A percentile compares a stretch with the other conserved stretches of the same genome.
Conservation (phyloP, 108 stramenopile species). For the Cyclostephanos tholiformis region DNA sequence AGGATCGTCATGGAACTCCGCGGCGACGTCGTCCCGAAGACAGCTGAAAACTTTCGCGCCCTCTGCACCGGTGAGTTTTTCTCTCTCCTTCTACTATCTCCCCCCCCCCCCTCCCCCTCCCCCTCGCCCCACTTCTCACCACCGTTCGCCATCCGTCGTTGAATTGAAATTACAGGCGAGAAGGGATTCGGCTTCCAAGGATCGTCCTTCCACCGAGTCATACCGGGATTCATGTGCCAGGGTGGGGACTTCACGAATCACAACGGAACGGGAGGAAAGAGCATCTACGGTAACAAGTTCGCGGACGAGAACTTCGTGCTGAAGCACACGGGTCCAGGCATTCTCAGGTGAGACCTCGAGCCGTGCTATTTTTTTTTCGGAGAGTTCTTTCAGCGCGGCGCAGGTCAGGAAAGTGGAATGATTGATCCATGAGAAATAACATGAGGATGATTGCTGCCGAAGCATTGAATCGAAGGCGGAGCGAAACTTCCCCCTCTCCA, state of each 20-base stretch:
- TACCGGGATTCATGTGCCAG: slow-evolving; percentile 90
- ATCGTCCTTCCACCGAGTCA: slow-evolving; percentile 92
- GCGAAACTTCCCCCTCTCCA: too few relatives aligned
- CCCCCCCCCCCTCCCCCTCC: background rate
- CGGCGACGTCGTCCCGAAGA: slow-evolving; percentile 91
- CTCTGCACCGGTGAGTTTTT: slow-evolving; percentile 57
- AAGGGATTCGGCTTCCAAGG: slow-evolving; percentile 93
- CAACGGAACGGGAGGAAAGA: slow-evolving; percentile 50
- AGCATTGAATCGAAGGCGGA: too few relatives aligned
- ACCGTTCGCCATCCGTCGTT: background rate
- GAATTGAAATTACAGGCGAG: slow-evolving; percentile 57
- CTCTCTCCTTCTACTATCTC: background rate
- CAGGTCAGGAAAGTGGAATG: too few relatives aligned
- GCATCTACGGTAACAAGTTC: slow-evolving; percentile 64
- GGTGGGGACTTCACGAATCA: slow-evolving; percentile 55
- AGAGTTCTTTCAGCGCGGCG: too few relatives aligned
- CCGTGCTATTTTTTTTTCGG: too few relatives aligned
- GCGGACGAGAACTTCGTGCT: slow-evolving; percentile 78
- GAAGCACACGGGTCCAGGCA: slow-evolving; percentile 69
- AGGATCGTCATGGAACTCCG: slow-evolving; percentile 90
- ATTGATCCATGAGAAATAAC: too few relatives aligned
- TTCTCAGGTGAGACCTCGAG: slow-evolving; percentile 58
- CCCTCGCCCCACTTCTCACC: background rate
- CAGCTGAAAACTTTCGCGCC: slow-evolving; percentile 86
- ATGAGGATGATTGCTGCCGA: too few relatives aligned